Evolutionary conservation across 345 rosid genomes (phyloP), one percentile per base, ranked within the genome.

Genomic region (Ceriops tagal): DNA sequence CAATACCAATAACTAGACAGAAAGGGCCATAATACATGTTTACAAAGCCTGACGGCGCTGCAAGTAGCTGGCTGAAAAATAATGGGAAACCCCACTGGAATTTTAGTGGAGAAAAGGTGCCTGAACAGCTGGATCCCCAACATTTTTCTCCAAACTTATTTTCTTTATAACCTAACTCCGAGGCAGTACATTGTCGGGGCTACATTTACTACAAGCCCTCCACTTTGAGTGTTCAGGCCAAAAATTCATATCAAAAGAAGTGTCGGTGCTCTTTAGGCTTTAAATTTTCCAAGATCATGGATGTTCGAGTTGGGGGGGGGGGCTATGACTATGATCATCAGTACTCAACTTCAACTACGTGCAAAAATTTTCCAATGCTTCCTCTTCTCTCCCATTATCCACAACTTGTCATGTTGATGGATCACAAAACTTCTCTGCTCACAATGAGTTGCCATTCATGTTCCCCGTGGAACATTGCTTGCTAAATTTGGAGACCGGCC

Each of bases 321-420:
- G 64, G 31, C 65, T 71, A 13, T 63, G 13, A 39, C 15, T n/a
- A 69, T 34, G 74, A 74, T 35, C 66, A 71, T 53, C 71, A 66
- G 13, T 68, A 65, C 64, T 24, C 71, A 37, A 34, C 71, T 28
- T 22, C 66, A 11, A 53, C 75, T 24, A 32, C 63, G 15, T 39
- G 46, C 32, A 75, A 73, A n/a, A 59, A 65, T 37, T 69, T 51
- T 80, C 77, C 13, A 70, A 66, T 51, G 43, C 66, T 76, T 71
- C 68, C 32, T 66, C 75, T 70, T 76, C 75, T 10, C 27, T 26
- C 3, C 71, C 53, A 3, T 46, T 70, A 2, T 49, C 71, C 5
- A 37, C 71, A 16, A 63, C 62, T 61, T n/a, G 55, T 1, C 28
- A 46, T 67, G 46, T 31, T 51, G 51, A 61, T 70, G 65, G 76